phyloP scores from a whole-genome alignment of 345 rosid species.

The Trapa bicornis region DNA sequence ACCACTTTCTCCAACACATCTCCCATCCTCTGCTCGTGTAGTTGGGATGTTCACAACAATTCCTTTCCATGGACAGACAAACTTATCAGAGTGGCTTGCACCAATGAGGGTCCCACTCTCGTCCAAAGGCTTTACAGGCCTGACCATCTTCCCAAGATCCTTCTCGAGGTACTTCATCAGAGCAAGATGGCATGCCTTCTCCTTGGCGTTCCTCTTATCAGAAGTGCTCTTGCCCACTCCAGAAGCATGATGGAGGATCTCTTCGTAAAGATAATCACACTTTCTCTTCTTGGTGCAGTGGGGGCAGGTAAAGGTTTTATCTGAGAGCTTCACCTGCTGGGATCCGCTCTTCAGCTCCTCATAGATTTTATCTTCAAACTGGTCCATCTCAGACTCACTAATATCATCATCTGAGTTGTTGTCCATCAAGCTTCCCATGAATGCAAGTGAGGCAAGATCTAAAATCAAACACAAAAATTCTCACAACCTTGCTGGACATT shows the following conservation, averaged over 20 bases:
- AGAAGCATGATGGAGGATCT: slow-evolving; percentile 90
- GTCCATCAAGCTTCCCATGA: slow-evolving; percentile 14
- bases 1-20: slow-evolving; percentile 47
- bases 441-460: neutral
- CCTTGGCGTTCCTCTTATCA: slow-evolving; percentile 52
- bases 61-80: slow-evolving; percentile 88
- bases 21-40: slow-evolving; percentile 17
- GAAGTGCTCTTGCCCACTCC: slow-evolving; percentile 83
- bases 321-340: slow-evolving; percentile 38
- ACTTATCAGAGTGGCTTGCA: slow-evolving; percentile 33
- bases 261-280: slow-evolving; percentile 44
- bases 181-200: slow-evolving; percentile 78
- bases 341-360: slow-evolving; percentile 33
- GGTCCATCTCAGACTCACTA: slow-evolving; percentile 25
- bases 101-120: slow-evolving; percentile 6
- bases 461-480: neutral
- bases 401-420: slow-evolving; percentile 8
- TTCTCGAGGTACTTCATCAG: slow-evolving; percentile 50
- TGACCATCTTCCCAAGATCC: slow-evolving; percentile 9
- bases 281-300: slow-evolving; percentile 62
- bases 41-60: slow-evolving; percentile 74
- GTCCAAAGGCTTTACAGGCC: slow-evolving; percentile 21
- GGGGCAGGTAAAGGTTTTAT: slow-evolving; percentile 8
- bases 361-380: slow-evolving; percentile 20
- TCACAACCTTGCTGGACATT: no score